Evolutionary conservation across 2,329 filamentous ascomycete species (phyloP).

Genomic region (Sarocladium kiliense): DNA sequence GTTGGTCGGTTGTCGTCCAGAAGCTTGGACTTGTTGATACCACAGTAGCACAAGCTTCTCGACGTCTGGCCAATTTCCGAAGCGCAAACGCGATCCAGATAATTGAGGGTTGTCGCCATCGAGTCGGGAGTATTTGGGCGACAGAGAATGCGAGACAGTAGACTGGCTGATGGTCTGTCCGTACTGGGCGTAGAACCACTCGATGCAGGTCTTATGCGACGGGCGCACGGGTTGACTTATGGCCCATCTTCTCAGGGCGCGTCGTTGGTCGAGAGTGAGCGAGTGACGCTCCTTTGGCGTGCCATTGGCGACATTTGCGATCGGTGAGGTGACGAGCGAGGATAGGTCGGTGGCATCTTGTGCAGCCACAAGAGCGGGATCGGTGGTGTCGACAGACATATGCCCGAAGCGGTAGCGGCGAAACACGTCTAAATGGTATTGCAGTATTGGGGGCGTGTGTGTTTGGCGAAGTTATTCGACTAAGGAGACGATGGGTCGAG

Average conservation of each 20-base stretch:
- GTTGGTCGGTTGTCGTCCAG: slow-evolving; percentile 54
- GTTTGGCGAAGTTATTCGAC: slow-evolving; percentile 10
- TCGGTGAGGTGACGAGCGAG: slow-evolving; percentile 15
- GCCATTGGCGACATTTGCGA: slow-evolving; percentile 9
- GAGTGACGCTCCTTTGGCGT: slow-evolving; percentile 48
- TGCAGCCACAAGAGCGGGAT: slow-evolving; percentile 30
- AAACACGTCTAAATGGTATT: slow-evolving; percentile 7
- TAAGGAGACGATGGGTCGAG: slow-evolving; percentile 8
- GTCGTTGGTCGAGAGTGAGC: slow-evolving; percentile 56
- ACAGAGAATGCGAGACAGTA: slow-evolving; percentile 57
- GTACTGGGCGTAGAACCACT: slow-evolving; percentile 56
- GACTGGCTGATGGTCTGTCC: slow-evolving; percentile 58
- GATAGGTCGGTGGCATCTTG: slow-evolving; percentile 23
- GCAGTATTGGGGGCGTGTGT: slow-evolving; percentile 8
- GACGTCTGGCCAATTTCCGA: slow-evolving; percentile 61
- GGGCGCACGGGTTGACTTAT: slow-evolving; percentile 51
- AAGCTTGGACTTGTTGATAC: slow-evolving; percentile 47
- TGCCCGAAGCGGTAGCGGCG: slow-evolving; percentile 7
- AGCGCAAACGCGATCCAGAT: slow-evolving; percentile 56
- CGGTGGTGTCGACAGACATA: slow-evolving; percentile 25
- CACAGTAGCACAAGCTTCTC: slow-evolving; percentile 52
- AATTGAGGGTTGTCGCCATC: slow-evolving; percentile 55
- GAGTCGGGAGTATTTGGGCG: slow-evolving; percentile 56
- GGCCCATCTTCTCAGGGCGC: slow-evolving; percentile 55
- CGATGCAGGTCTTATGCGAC: slow-evolving; percentile 57